Evolutionary conservation across 495 filamentous ascomycete species (phyloP), one percentile per base, ranked within the genome.

Genomic region (Aspergillus funiculosus): DNA sequence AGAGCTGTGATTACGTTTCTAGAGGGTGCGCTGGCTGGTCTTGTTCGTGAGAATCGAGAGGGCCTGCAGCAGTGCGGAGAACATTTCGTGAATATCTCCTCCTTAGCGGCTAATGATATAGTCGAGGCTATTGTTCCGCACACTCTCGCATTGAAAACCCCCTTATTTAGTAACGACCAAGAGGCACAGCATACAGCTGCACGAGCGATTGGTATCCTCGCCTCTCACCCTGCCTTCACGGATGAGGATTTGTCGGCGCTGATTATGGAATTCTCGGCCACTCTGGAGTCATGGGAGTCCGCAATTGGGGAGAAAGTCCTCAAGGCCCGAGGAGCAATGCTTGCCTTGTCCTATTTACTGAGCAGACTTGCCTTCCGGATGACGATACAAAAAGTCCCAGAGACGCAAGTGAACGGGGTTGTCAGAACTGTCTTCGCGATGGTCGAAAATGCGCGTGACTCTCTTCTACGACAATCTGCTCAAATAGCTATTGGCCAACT

Each of bases 151-250:
- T 61, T 89, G 11, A 59, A 77, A 35, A 60, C 70, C n/a, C 61
- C 81, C 2, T 69, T 89, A 38, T 72, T 66, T 29, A 86, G 84
- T 21, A 91, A 86, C 66, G 80, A 85, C 51, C 72, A 76, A 30
- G 73, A 77, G 13, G 69, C 82, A 6, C 74, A 89, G 25, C 63
- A 66, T 29, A 67, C 77, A 11, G 78, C 82, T 6, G 80, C 87
- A 21, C 78, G 80, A 38, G 77, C 82, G 0, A 83, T 91, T 50
- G 92, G 92, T 3, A 80, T 96, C 18, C 64, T 97, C 1, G 81
- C 77, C 2, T 82, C 87, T 1, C 82, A 89, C 53, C 69, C 74
- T 15, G 53, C 68, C 41, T 71, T 72, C 18, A 13, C 63, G 7
- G 55, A 65, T 11, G 45, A 45, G 3, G 42, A 62, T 4, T 46